phyloP scores from a whole-genome alignment of 208 protist genomes.

The Acanthamoeba rhysodes region DNA sequence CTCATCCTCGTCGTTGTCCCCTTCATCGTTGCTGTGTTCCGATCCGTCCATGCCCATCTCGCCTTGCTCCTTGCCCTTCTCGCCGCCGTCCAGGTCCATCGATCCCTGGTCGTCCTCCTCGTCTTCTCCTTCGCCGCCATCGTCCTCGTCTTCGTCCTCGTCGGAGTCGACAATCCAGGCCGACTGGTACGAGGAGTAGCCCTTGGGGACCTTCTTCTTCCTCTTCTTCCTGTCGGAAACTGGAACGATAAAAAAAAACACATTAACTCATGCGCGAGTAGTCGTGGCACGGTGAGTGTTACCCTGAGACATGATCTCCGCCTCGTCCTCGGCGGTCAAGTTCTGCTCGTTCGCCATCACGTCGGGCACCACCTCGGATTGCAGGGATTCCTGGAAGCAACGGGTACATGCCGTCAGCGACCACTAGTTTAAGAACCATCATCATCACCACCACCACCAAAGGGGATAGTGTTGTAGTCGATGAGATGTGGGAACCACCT shows the following conservation, averaged over 20 bases:
- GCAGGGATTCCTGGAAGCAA: conserved; percentile 64
- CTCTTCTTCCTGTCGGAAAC: conserved; percentile 32
- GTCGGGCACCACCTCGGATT: conserved; percentile 74
- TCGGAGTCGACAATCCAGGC: conserved; percentile 87
- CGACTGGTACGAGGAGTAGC: conserved; percentile 89
- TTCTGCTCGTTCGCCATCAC: conserved; percentile 79
- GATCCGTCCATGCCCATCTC: conserved; percentile 7
- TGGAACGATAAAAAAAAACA: background rate
- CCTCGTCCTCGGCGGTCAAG: conserved; percentile 67
- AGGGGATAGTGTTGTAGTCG: background rate
- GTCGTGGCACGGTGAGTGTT: too few species aligned
- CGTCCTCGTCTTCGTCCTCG: conserved; percentile 79
- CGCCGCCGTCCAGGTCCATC: conserved; percentile 45
- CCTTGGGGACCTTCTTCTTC: conserved; percentile 85
- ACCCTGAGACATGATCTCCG: conserved; percentile 70
- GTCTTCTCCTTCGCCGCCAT: conserved; percentile 71
- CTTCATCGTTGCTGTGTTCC: background rate
- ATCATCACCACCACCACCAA: too few species aligned
- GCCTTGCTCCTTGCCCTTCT: background rate
- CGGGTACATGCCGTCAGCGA: background rate
- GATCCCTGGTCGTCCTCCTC: conserved; percentile 77
- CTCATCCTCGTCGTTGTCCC: background rate
- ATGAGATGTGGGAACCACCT: conserved; percentile 22
- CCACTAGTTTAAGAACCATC: too few species aligned
- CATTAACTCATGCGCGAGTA: background rate